Evolutionary conservation across 371 early-diverging fungal genomes (phyloP), one percentile per base, ranked within the genome.

Genomic region (Mucor piriformis): DNA sequence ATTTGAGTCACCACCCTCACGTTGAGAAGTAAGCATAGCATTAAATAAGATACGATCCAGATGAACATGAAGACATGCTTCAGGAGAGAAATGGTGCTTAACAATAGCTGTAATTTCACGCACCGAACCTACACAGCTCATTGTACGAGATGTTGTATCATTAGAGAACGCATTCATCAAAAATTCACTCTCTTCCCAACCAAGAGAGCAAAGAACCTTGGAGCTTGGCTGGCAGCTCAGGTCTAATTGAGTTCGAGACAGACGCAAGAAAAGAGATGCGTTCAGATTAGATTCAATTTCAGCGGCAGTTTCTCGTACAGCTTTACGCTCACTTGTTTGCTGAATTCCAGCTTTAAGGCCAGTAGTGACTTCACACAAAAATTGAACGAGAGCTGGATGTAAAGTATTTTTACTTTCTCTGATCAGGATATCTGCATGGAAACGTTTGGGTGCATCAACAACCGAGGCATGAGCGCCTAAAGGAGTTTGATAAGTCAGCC

Each of bases 21-120:
- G 55, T 47, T 74, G 76, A 0, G 83, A 82, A 25, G 76, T 82
- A 11, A 87, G 71, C 59, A 82, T 82, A 0, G 77, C 83, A 55
- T 85, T 88, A 50, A 87, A 83, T 34, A 77, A 57, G 49, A 86
- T 68, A 8, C 81, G 77, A 18, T 88, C 83, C 13, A 92, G 73
- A 42, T 79, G 83, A 7, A 83, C 81, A 32, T 73, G 73, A 42
- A 92, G 66, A 53, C 92, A 92, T 46, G 92, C 86, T 60, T 92
- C 92, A 11, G 92, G 92, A 7, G 94, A 94, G 61, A 91, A 94
- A 15, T 84, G 78, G 59, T 94, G 92, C 13, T 88, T 88, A 21
- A 92, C 79, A 24, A 83, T 68, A 2, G 83, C 87, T 3, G 86
- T 86, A 1, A 83, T 78, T 8, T 83, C 82, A 3, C 74, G 63